phyloP scores from a whole-genome alignment of 73 alveolate genomes.

The Paramecium sexaurelia region DNA sequence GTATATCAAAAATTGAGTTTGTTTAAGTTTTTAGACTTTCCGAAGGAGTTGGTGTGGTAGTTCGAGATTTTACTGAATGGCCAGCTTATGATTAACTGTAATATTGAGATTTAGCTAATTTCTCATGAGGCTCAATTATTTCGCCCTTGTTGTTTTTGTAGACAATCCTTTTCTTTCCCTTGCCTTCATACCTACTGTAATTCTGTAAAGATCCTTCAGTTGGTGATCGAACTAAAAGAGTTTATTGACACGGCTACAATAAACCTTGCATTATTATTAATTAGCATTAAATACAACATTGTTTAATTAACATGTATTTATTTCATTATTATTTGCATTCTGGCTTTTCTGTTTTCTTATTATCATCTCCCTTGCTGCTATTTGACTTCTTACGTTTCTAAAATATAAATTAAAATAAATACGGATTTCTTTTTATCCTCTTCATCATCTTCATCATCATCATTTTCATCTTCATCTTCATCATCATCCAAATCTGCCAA shows the following conservation, averaged over 20 bases:
- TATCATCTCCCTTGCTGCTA: background rate
- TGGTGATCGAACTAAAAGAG: background rate
- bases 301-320: background rate
- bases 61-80: background rate
- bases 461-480: conserved; percentile 72
- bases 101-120: background rate
- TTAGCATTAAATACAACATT: background rate
- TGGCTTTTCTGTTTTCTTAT: conserved; percentile 13
- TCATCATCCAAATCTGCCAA: conserved; percentile 76
- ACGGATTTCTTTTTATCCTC: background rate
- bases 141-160: conserved; percentile 19
- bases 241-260: background rate
- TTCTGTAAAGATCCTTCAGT: conserved; percentile 37
- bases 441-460: conserved; percentile 69
- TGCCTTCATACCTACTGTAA: background rate
- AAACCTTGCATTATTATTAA: background rate
- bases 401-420: background rate
- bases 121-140: background rate
- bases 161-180: background rate
- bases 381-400: background rate
- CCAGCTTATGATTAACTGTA: background rate
- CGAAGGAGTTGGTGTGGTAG: background rate
- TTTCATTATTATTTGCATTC: conserved; percentile 67
- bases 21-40: background rate
- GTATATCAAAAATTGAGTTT: background rate